Evolutionary conservation across 2,329 filamentous ascomycete species (phyloP).

Genomic region (Plenodomus lindquistii): DNA sequence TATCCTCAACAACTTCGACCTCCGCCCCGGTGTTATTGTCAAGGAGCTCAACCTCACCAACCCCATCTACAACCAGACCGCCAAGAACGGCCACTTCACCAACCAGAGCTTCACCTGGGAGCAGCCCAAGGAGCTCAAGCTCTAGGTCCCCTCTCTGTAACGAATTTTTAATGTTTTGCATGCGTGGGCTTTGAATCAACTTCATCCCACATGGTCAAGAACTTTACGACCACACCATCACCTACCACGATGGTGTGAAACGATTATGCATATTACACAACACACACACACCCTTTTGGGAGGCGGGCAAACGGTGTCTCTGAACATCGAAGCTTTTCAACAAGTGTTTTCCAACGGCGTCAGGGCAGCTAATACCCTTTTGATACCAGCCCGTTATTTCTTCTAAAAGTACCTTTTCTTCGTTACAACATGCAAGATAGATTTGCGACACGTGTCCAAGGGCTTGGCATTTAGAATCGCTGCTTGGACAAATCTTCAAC

Average conservation of each 20-base stretch:
- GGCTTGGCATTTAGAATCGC: constrained; percentile 21
- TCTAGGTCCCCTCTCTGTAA: constrained; percentile 61
- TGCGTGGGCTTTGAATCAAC: constrained; percentile 47
- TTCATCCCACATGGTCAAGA: constrained; percentile 41
- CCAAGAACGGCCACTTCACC: constrained; percentile 99
- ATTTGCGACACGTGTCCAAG: constrained; percentile 15
- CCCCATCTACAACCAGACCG: constrained; percentile 97
- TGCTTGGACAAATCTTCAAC: constrained; percentile 25
- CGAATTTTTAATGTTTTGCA: constrained; percentile 33
- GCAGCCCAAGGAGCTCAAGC: constrained; percentile 92
- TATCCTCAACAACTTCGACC: constrained; percentile 94
- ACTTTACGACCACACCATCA: constrained; percentile 24
- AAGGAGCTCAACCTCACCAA: constrained; percentile 92
- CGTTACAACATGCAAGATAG: constrained; percentile 28
- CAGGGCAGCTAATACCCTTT: constrained; percentile 37
- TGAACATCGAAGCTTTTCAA: constrained; percentile 46
- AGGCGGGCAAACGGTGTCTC: constrained; percentile 29
- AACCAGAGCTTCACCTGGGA: constrained; percentile 99
- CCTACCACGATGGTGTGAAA: constrained; percentile 30
- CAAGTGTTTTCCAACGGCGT: constrained; percentile 43
- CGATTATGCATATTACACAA: constrained; percentile 40
- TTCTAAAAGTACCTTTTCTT: constrained; percentile 30
- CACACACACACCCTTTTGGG: no score
- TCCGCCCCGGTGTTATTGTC: constrained; percentile 97
- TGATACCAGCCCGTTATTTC: constrained; percentile 34